Conservation (phyloP, 495 filamentous ascomycete species). For the Penicillium odoratum region DNA sequence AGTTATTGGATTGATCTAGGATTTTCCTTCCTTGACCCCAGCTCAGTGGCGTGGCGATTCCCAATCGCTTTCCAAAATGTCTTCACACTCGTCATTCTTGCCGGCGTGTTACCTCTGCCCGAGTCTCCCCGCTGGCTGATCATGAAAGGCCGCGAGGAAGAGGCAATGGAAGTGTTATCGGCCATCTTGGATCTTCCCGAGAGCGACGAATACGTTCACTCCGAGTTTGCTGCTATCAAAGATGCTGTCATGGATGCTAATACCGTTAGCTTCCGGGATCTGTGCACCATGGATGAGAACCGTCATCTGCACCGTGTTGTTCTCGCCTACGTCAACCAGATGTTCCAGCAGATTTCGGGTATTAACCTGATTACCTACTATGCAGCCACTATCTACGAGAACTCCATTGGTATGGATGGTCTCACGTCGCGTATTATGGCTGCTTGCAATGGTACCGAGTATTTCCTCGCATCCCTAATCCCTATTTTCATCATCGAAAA, state of each 20-base stretch:
- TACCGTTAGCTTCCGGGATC: constrained; percentile 61
- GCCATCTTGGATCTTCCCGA: constrained; percentile 30
- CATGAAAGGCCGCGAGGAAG: constrained; percentile 35
- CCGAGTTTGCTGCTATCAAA: constrained; percentile 70
- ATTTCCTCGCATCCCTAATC: constrained; percentile 70
- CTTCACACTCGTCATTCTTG: constrained; percentile 35
- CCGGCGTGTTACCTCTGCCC: constrained; percentile 34
- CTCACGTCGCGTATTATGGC: constrained; percentile 65
- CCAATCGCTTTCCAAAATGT: constrained; percentile 40
- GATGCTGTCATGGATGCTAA: constrained; percentile 70
- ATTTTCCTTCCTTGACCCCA: constrained; percentile 37
- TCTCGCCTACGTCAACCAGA: constrained; percentile 72
- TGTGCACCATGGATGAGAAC: constrained; percentile 70
- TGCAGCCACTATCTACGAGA: constrained; percentile 63
- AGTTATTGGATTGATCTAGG: constrained; percentile 52
- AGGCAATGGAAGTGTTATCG: constrained; percentile 37
- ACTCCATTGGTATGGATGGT: constrained; percentile 55
- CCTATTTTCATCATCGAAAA: constrained; percentile 70
- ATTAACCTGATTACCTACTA: constrained; percentile 79
- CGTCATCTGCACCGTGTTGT: constrained; percentile 72
- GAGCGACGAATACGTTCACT: constrained; percentile 48
- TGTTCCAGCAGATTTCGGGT: constrained; percentile 75
- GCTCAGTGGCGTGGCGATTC: constrained; percentile 38
- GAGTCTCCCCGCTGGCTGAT: constrained; percentile 49
- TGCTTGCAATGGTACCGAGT: constrained; percentile 71